These are phyloP conservation scores for Kodamaea neixiangensis DNA, from an alignment of 805 yeast species.

Conservation along the genomic window DNA sequence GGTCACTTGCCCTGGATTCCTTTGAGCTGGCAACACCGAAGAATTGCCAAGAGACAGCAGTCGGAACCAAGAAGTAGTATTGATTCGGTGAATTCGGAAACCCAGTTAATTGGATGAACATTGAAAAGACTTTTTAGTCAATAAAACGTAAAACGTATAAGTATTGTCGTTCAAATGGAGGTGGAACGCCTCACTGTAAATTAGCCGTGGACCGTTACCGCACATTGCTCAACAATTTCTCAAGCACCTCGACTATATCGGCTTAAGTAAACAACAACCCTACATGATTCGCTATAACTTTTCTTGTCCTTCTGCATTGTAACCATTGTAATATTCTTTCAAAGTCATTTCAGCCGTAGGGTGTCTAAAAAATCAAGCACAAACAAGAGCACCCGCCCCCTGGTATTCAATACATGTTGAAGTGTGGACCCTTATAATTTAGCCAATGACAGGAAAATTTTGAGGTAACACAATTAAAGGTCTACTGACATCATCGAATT, in stretches of 20 bases:
- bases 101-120: slow-evolving; percentile 20
- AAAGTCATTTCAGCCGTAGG: neutral
- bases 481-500: neutral
- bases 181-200: neutral
- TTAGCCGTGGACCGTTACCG: neutral
- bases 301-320: neutral
- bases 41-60: slow-evolving; percentile 44
- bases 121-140: neutral
- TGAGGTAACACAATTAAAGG: no score
- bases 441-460: slow-evolving; percentile 2
- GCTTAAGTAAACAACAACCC: neutral
- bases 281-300: neutral
- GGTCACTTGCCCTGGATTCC: slow-evolving; percentile 48
- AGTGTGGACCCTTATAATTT: neutral
- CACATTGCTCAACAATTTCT: neutral
- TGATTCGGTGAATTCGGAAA: slow-evolving; percentile 30
- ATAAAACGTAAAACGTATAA: neutral
- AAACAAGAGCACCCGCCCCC: neutral
- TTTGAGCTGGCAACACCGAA: slow-evolving; percentile 55
- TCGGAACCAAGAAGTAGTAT: slow-evolving; percentile 17
- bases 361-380: neutral
- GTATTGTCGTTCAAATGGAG: neutral
- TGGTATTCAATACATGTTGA: neutral
- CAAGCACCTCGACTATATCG: neutral
- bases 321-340: neutral